Evolutionary conservation across 2,329 filamentous ascomycete genomes (phyloP), one percentile per base, ranked within the genome.

Genomic region (Aspergillus clavatus): DNA sequence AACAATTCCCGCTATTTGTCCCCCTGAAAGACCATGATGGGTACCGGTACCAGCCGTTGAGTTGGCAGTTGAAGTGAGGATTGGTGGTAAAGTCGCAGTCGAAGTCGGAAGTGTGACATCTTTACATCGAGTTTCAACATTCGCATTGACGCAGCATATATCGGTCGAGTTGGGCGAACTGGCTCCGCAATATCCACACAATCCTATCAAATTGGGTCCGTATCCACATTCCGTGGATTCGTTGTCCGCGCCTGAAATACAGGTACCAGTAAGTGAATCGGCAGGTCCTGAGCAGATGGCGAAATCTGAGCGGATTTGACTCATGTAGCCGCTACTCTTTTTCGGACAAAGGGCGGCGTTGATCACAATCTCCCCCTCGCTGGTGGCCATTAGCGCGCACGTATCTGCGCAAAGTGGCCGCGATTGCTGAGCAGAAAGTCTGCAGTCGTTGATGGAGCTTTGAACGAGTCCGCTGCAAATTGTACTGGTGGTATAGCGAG

Each of bases 391-490:
- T 63, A 90, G 78, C 51, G 89, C 88, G 69, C 93, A 98, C 53
- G 87, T 84, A 52, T 93, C 86, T 37, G 91, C 93, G 68, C 93
- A 98, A 12, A 97, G 74, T 2, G 93, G 89, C 47, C 76, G 75
- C 4, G 87, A 81, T 33, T 83, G 72, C 23, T 76, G 70, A n/a
- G 75, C 67, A 0, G 83, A 78, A 37, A 94, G 72, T 16, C 72
- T 69, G 69, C 93, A 98, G 21, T 77, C 63, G 8, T 71, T 63
- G 58, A 85, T 82, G 4, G 93, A 97, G 63, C 89, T 90, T 69
- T 98, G 93, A 40, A 98, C 81, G 62, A 98, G 86, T 54, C 87
- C 80, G 74, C 94, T 97, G 77, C 93, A 98, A 53, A 98, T 79
- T 52, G 94, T 84, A 50, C 87, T 93, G 38, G 83, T 93, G 4